Evolutionary conservation across 2,329 filamentous ascomycete species (phyloP), one percentile per base, ranked within the genome.

Genomic region (Trichoderma sp.): DNA sequence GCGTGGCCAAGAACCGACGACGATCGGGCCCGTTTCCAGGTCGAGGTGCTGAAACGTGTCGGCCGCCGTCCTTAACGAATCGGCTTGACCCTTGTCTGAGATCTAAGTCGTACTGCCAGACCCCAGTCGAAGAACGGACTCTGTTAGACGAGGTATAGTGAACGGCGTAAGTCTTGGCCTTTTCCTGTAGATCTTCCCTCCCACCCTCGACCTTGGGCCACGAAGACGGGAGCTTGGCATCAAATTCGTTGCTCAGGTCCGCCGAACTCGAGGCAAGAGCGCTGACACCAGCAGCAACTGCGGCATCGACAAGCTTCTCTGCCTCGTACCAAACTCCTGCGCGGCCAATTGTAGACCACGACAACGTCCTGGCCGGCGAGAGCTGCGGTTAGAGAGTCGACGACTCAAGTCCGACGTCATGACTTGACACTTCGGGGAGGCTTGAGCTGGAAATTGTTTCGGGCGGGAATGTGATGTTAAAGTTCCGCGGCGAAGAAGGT

Each of bases 101-200:
- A 5, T 86, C 57, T 71, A 88, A 83, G 2, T 76, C 76, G 1
- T 75, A 52, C 69, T 74, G 42, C 5, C n/a, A 83, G 57, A 8
- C 80, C 81, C 86, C 84, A 89, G 74, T 90, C 88, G 67, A 90
- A 82, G 76, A 90, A 90, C 0, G 79, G 75, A 0, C 84, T 84
- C 64, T 80, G 86, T 25, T 83, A 78, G 2, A 90, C 75, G 19
- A 78, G 0, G 85, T 88, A 79, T 89, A 90, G 82, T 79, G 78
- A 89, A 74, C 39, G 75, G 68, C 58, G 78, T 75, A 48, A n/a
- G 79, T 75, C 72, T 78, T 75, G 4, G 80, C 75, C 54, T 80
- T 77, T 71, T 80, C 78, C 37, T 75, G 75, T 4, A 87, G 69
- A 64, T n/a, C n/a, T n/a, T 80, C 75, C 4, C 82, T 77, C 54